Percentiles rank a stretch among this genome's conserved stretches.
Conservation (phyloP, 441 rosid genomes). For the Omphalea diandra region DNA sequence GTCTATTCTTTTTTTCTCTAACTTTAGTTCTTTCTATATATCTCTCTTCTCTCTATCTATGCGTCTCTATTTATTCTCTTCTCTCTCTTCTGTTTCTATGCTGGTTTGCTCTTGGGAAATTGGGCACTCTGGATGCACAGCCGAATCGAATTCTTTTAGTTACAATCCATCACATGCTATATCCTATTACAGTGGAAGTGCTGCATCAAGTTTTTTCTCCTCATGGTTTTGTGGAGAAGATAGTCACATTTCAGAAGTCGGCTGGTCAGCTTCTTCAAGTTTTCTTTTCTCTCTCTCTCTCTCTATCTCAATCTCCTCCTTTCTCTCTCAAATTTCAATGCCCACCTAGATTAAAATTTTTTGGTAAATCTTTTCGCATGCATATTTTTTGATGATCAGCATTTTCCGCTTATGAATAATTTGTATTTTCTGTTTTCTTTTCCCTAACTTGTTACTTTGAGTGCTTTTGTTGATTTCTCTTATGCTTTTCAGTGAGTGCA, state of each 20-base stretch:
- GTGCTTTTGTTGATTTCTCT: conserved; percentile 14
- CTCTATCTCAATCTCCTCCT: conserved; percentile 29
- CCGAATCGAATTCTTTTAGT: conserved; percentile 98
- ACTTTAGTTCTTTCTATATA: conserved; percentile 25
- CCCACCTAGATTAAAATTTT: conserved; percentile 12
- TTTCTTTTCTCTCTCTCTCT: conserved; percentile 37
- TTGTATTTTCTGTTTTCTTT: conserved; percentile 10
- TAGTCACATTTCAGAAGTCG: conserved; percentile 99
- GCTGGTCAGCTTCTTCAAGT: conserved; percentile 89
- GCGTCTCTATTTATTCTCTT: conserved; percentile 52
- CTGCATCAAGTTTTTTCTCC: conserved; percentile 99
- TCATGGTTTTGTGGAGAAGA: conserved; percentile 96
- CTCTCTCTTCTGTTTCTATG: conserved; percentile 60
- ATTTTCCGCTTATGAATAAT: conserved; percentile 19
- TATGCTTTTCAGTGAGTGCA: conserved; percentile 14
- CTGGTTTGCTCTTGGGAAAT: conserved; percentile 58
- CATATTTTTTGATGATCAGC: conserved; percentile 20
- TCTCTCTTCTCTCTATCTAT: conserved; percentile 43
- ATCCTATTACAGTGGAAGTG: conserved; percentile 99
- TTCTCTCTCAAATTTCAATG: conserved; percentile 15
- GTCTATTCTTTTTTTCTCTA: conserved; percentile 28
- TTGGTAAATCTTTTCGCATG: conserved; percentile 2
- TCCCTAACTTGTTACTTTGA: conserved; percentile 4
- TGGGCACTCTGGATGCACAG: conserved; percentile 70
- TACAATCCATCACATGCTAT: conserved; percentile 96